Evolutionary conservation across 805 yeast species (phyloP).

Genomic region (Starmerella riodocensis): DNA sequence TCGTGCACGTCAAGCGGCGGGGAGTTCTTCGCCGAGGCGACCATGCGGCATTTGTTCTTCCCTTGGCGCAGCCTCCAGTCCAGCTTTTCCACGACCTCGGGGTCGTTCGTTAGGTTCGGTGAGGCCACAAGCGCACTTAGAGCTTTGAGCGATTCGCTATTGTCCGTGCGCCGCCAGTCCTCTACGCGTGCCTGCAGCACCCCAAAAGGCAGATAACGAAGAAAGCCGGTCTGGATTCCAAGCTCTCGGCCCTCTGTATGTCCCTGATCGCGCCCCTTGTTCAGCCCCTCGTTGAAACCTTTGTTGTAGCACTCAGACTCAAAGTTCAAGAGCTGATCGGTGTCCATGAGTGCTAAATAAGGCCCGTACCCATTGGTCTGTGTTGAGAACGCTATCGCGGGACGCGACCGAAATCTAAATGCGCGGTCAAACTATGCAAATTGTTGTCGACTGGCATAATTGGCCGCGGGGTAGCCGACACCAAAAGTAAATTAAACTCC

Average conservation of each 20-base stretch:
- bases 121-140: slow-evolving; percentile 25
- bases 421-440: too few relatives aligned
- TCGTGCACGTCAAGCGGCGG: slow-evolving; percentile 28
- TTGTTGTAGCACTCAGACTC: slow-evolving; percentile 36
- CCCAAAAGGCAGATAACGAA: slow-evolving; percentile 46
- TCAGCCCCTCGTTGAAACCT: slow-evolving; percentile 61
- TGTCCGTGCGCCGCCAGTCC: slow-evolving; percentile 23
- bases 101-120: slow-evolving; percentile 37
- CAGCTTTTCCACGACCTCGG: slow-evolving; percentile 39
- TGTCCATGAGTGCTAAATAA: slow-evolving; percentile 8
- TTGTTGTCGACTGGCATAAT: too few relatives aligned
- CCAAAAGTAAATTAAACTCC: too few relatives aligned
- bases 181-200: slow-evolving; percentile 42
- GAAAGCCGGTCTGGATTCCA: slow-evolving; percentile 41
- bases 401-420: too few relatives aligned
- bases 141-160: slow-evolving; percentile 10
- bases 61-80: slow-evolving; percentile 43
- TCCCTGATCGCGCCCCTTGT: slow-evolving; percentile 47
- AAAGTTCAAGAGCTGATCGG: slow-evolving; percentile 17
- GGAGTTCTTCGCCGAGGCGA: slow-evolving; percentile 28
- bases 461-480: too few relatives aligned
- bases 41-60: slow-evolving; percentile 46
- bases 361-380: not conserved
- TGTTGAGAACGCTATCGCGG: too few relatives aligned
- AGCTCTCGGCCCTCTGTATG: slow-evolving; percentile 66